Evolutionary conservation across 1,284 basidiomycete genomes (phyloP).

Genomic region (Tylopilus sp.): DNA sequence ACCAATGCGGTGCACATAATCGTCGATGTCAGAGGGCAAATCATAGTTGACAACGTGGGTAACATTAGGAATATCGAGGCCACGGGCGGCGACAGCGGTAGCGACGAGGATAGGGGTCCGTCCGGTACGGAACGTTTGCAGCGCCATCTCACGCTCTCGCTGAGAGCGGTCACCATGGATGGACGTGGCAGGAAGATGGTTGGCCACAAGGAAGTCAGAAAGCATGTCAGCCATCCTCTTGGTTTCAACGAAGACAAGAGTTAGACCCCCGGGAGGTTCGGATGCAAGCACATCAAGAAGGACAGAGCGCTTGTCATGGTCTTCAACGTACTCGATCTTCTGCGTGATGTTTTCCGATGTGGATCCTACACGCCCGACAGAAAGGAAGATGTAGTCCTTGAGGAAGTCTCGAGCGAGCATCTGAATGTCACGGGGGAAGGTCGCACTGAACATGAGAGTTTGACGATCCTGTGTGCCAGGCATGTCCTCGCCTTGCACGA

Average conservation of each 20-base stretch:
- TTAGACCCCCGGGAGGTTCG: conserved; percentile 72
- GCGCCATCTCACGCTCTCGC: conserved; percentile 93
- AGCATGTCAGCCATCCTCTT: conserved; percentile 99
- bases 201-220: conserved; percentile 90
- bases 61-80: conserved; percentile 99
- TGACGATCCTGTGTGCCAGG: conserved; percentile 89
- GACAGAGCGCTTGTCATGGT: conserved; percentile 94
- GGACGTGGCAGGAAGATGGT: conserved; percentile 87
- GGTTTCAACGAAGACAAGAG: conserved; percentile 98
- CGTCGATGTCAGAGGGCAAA: conserved; percentile 97
- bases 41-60: conserved; percentile 99
- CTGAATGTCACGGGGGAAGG: conserved; percentile 99
- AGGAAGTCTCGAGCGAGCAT: conserved; percentile 94
- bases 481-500: conserved; percentile 99
- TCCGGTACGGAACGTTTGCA: conserved; percentile 94
- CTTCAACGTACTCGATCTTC: conserved; percentile 98
- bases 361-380: conserved; percentile 96
- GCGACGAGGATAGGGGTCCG: conserved; percentile 96
- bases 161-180: conserved; percentile 99
- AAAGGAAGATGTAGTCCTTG: conserved; percentile 97
- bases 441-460: conserved; percentile 99
- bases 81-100: conserved; percentile 97
- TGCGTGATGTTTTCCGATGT: conserved; percentile 99
- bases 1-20: conserved; percentile 98
- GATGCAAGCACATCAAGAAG: conserved; percentile 92